Base-by-base conservation (phyloP, 2,329 filamentous ascomycete species). In the Colletotrichum ledebouriae region DNA sequence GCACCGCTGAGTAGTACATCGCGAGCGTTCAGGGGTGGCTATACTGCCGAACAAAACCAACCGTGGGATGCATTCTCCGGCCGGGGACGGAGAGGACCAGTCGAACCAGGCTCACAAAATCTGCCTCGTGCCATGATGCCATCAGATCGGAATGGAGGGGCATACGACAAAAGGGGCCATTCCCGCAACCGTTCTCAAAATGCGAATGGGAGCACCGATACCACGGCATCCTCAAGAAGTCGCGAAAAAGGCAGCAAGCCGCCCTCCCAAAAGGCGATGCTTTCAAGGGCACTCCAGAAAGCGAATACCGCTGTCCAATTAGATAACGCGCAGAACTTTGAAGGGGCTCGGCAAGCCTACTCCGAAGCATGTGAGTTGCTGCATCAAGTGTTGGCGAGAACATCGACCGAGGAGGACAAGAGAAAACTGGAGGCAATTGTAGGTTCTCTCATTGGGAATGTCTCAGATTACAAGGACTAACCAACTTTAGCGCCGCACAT, bases 291-390 rank as follows among this genome's bases (percentile, higher is more conserved):
- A 0, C 83, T 99, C 62, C 92, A 97, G 77, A 97, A 98, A 81
- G 96, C 96, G 57, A 98, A 99, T 76, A 95, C 93, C 12, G 96
- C 96, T 22, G 96, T 99, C 29, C 87, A 98, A 72, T 87, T 99
- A 46, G 96, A 99, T 80, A 98, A 98, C 86, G 94, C 94, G 13
- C 93, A 96, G 75, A 97, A 98, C 76, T 95, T 96, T 71, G 93
- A 95, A 77, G 94, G 93, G 46, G 96, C 96, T 17, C 90, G 97
- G 76, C 89, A 94, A 74, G 94, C 95, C 13, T 99, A 99, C 77
- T 85, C 88, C 11, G 96, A 99, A 80, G 96, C 97, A 4, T 99
- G 96, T 76, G 88, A 90, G 63, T 84, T 99, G 67, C 82, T 99
- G 62, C 91, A 95, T 73, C 90, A 97, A 75, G 96, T 99, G 4